A percentile compares a stretch with the other conserved stretches of the same genome.
phyloP scores from a whole-genome alignment of 805 yeast species.

The Cyberlindnera maclurae region DNA sequence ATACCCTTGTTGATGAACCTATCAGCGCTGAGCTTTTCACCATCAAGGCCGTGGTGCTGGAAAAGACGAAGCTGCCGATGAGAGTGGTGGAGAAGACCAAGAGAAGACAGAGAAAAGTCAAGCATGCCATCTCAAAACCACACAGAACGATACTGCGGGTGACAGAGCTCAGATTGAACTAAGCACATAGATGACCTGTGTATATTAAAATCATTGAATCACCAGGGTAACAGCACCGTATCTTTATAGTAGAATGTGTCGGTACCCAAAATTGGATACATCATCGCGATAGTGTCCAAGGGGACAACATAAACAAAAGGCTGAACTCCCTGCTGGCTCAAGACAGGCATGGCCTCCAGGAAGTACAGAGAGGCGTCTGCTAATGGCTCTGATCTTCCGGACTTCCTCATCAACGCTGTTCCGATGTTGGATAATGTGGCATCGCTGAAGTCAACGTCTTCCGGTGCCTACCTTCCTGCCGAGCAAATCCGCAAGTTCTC shows the following conservation, averaged over 20 bases:
- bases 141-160: slow-evolving; percentile 73
- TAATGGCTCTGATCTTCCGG: slow-evolving; percentile 16
- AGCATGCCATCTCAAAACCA: slow-evolving; percentile 61
- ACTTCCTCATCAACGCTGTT: slow-evolving; percentile 14
- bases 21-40: slow-evolving; percentile 47
- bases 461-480: slow-evolving; percentile 14
- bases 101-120: slow-evolving; percentile 70
- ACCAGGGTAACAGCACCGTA: no score
- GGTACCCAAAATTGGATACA: no score
- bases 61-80: slow-evolving; percentile 76
- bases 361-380: slow-evolving; percentile 10
- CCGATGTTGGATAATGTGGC: slow-evolving; percentile 7
- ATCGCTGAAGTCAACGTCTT: slow-evolving; percentile 6
- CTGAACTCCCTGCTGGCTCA: no score
- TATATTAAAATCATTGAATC: no score
- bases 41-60: slow-evolving; percentile 74
- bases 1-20: slow-evolving; percentile 53
- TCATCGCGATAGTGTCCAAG: no score
- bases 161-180: slow-evolving; percentile 55
- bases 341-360: slow-evolving; percentile 6
- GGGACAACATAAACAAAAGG: no score
- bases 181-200: background rate
- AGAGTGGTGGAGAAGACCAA: slow-evolving; percentile 67
- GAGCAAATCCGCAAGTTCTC: slow-evolving; percentile 13
- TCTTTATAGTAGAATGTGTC: no score